A percentile compares a stretch with the other conserved stretches of the same genome.
phyloP scores from a whole-genome alignment of 139 green algal species.

The Volvox africanus region DNA sequence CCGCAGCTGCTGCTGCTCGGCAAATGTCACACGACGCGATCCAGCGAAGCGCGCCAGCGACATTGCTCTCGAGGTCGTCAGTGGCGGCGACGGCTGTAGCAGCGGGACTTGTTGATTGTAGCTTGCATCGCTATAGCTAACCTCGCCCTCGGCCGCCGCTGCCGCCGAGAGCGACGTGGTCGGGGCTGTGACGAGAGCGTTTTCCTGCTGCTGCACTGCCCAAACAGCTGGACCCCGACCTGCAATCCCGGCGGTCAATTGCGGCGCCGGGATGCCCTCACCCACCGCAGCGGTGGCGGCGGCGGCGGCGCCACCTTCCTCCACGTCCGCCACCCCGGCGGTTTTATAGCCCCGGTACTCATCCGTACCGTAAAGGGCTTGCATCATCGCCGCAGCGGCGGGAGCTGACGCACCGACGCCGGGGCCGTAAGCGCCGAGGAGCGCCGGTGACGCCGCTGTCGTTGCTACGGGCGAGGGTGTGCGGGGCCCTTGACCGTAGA shows the following conservation, averaged over 20 bases:
- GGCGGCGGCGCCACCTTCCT: neutral
- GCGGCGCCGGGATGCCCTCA: too few species aligned
- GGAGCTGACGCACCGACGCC: neutral
- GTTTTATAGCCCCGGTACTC: constrained; percentile 13
- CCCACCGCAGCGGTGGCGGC: neutral
- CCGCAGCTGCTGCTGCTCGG: neutral
- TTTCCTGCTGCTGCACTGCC: neutral
- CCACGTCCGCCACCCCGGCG: neutral
- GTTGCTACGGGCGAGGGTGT: neutral
- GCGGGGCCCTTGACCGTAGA: neutral
- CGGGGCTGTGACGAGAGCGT: neutral
- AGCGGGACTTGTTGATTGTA: neutral
- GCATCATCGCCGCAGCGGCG: neutral
- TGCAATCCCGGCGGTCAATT: neutral
- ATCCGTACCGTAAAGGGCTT: neutral
- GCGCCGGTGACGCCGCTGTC: neutral
- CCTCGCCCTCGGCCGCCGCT: neutral
- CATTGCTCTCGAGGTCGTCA: neutral
- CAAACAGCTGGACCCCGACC: neutral
- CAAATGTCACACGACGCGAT: neutral
- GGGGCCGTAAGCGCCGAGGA: neutral
- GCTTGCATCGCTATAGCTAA: too few species aligned
- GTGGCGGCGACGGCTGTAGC: neutral
- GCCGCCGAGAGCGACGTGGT: neutral
- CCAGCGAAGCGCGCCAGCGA: neutral